These are phyloP conservation scores for Boletus pseudo-olivaceus DNA, from an alignment of 768 basidiomycete species.

Conservation along the genomic window DNA sequence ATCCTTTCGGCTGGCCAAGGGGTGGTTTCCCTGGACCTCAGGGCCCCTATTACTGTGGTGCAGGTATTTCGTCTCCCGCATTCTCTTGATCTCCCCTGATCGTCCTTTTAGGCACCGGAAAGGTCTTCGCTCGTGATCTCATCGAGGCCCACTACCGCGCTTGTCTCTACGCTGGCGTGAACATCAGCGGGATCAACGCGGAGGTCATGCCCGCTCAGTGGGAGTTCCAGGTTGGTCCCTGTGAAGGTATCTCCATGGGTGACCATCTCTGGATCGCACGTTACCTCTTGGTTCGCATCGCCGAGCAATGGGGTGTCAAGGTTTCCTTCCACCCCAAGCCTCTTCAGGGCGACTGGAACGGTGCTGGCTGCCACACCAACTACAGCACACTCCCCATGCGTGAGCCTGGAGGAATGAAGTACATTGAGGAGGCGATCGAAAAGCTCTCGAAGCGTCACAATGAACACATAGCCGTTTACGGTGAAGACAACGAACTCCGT, in stretches of 20 bases:
- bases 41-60: slow-evolving; percentile 99
- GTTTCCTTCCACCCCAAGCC: slow-evolving; percentile 99
- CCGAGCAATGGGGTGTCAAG: slow-evolving; percentile 96
- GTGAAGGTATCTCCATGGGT: slow-evolving; percentile 96
- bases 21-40: slow-evolving; percentile 99
- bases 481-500: slow-evolving; percentile 95
- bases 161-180: slow-evolving; percentile 91
- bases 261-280: slow-evolving; percentile 99
- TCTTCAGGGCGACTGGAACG: slow-evolving; percentile 97
- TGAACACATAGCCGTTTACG: slow-evolving; percentile 96
- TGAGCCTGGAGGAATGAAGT: slow-evolving; percentile 88
- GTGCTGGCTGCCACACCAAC: slow-evolving; percentile 98
- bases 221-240: slow-evolving; percentile 99
- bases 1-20: slow-evolving; percentile 95
- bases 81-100: slow-evolving; percentile 3
- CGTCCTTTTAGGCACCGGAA: slow-evolving; percentile 71
- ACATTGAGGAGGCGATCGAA: slow-evolving; percentile 89
- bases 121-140: slow-evolving; percentile 97
- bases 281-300: slow-evolving; percentile 91
- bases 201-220: slow-evolving; percentile 99
- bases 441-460: slow-evolving; percentile 88
- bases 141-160: slow-evolving; percentile 99
- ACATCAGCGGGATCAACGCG: slow-evolving; percentile 99
- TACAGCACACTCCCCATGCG: slow-evolving; percentile 95
- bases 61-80: slow-evolving; percentile 49